Evolutionary conservation across 768 basidiomycete genomes (phyloP).

Genomic region (Neoboletus brunneissimus): DNA sequence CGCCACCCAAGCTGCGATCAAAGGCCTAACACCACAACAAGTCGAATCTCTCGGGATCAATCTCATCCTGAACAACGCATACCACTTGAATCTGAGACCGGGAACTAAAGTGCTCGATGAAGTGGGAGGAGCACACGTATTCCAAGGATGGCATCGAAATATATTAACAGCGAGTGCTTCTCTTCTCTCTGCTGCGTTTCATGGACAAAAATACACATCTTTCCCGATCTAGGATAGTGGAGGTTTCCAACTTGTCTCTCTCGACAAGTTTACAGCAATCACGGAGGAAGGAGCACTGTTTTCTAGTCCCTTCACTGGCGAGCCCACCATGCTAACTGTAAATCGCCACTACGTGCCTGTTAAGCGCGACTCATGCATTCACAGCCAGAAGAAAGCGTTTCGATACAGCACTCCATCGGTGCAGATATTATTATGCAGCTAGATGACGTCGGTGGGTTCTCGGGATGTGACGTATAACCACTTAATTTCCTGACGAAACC

Average conservation of each 20-base stretch:
- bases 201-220: not conserved
- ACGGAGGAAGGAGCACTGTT: slow-evolving; percentile 89
- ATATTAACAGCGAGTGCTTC: slow-evolving; percentile 64
- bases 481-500: slow-evolving; percentile 2
- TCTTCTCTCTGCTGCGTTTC: not conserved
- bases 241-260: slow-evolving; percentile 84
- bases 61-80: slow-evolving; percentile 86
- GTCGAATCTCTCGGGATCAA: slow-evolving; percentile 79
- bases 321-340: slow-evolving; percentile 86
- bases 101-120: slow-evolving; percentile 69
- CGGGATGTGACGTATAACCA: not conserved
- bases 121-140: slow-evolving; percentile 83
- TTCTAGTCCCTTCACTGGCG: slow-evolving; percentile 79
- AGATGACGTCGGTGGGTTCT: slow-evolving; percentile 77
- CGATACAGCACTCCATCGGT: slow-evolving; percentile 86
- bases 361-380: slow-evolving; percentile 5
- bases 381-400: slow-evolving; percentile 88
- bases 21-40: slow-evolving; percentile 84
- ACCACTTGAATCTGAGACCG: slow-evolving; percentile 85
- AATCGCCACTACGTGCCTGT: slow-evolving; percentile 19
- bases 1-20: slow-evolving; percentile 89
- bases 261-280: slow-evolving; percentile 80
- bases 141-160: slow-evolving; percentile 87
- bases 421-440: slow-evolving; percentile 95
- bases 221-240: slow-evolving; percentile 66